A percentile compares a stretch with the other conserved stretches of the same genome.
These are phyloP conservation scores for Diplodia scrobiculata DNA, from an alignment of 2,329 filamentous ascomycete genomes.

Conservation along the genomic window DNA sequence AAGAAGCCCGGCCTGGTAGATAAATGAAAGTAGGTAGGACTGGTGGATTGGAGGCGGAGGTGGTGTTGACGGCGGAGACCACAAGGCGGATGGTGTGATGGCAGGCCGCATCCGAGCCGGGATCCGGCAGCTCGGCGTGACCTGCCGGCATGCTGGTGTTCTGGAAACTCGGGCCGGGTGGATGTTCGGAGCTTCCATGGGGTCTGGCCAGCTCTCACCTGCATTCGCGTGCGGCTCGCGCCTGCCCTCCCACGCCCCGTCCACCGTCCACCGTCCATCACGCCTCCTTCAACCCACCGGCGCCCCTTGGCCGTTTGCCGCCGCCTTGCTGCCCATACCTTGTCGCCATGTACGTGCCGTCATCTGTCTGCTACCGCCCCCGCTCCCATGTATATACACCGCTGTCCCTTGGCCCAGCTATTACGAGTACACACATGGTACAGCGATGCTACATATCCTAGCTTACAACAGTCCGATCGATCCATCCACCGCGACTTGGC, in stretches of 20 bases:
- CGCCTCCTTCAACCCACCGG: neutral
- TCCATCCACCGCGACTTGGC: constrained; percentile 6
- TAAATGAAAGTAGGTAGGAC: neutral
- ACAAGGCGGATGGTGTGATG: neutral
- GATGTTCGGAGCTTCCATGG: neutral
- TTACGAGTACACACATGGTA: neutral
- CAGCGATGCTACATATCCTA: neutral
- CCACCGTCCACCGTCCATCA: neutral
- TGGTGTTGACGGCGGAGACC: too few relatives aligned
- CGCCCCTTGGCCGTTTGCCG: neutral
- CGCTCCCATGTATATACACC: neutral
- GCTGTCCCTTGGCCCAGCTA: constrained; percentile 9
- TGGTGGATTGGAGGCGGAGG: neutral
- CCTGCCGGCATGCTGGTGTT: neutral
- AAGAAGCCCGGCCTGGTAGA: too few relatives aligned
- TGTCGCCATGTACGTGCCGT: constrained; percentile 1
- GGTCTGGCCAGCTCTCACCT: neutral
- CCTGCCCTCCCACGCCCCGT: neutral
- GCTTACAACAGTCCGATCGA: neutral
- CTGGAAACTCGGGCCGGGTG: constrained; percentile 6
- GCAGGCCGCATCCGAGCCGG: neutral
- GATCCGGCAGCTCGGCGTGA: neutral
- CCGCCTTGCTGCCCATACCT: neutral
- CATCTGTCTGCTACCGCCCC: constrained; percentile 15
- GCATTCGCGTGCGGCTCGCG: too few relatives aligned